Base-by-base conservation (phyloP, 2,329 filamentous ascomycete species). In the Botrytis byssoidea region DNA sequence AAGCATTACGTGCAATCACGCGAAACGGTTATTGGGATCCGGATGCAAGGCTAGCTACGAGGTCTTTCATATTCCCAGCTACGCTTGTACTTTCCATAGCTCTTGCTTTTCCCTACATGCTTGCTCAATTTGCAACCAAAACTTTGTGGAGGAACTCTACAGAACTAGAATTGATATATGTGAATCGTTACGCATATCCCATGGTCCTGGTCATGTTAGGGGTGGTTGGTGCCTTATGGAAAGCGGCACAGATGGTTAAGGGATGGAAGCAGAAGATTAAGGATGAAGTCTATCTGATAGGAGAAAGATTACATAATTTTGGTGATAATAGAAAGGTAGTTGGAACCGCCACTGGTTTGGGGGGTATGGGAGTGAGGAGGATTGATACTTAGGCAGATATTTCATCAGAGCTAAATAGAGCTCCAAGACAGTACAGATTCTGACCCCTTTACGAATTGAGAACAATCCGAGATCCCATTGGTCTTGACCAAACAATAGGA, bases 241-340 rank as follows among this genome's bases (percentile, higher is more conserved):
- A 87, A 18, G 80, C 91, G n/a, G 80, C 88, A 14, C 83, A 87
- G 64, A 87, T 93, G 70, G 87, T 96, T 70, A 88, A 88, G 65
- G 85, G 89, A 32, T 98, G 95, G 95, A 90, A 93, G 78, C 86
- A 90, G 73, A 89, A 91, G 74, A 94, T 99, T 65, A 87, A 94
- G 57, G 97, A 99, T 82, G 97, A 99, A 83, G 95, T 97, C 0
- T 99, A 99, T 82, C 85, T 99, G 63, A 96, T 98, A 80, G 96
- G 96, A 3, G 95, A 99, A 84, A 86, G 95, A 74, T 83, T 99
- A 79, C 97, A 99, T 84, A 99, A 99, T 82, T 97, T 98, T 83
- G 93, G 94, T 4, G 91, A 80, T 48, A 51, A 72, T 20, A 76
- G 77, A 68, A 80, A 79, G 70, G 75, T 51, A 59, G 75, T 76